These are phyloP conservation scores for Colletotrichum tofieldiae DNA, from an alignment of 2,329 filamentous ascomycete genomes.

Conservation along the genomic window DNA sequence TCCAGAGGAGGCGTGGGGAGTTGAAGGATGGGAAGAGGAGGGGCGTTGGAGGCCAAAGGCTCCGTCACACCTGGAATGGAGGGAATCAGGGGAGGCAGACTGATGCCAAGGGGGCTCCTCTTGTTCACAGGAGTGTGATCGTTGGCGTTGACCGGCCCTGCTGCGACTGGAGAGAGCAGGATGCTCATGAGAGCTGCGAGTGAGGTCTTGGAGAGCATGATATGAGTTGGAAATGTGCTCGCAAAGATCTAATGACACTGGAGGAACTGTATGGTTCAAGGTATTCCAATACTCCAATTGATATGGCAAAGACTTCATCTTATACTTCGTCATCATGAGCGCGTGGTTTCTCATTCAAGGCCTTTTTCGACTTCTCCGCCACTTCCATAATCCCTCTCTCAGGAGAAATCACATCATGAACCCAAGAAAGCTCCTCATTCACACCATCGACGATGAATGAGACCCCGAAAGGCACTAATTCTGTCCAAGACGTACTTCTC, in stretches of 20 bases:
- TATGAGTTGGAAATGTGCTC: neutral
- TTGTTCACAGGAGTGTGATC: slow-evolving; percentile 31
- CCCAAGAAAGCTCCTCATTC: slow-evolving; percentile 1
- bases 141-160: slow-evolving; percentile 20
- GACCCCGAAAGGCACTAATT: too few species aligned
- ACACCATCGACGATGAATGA: neutral
- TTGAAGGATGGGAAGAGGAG: slow-evolving; percentile 72
- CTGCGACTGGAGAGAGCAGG: neutral
- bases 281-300: neutral
- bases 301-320: neutral
- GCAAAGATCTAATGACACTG: neutral
- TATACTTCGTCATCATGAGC: slow-evolving; percentile 4
- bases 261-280: neutral
- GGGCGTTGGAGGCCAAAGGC: slow-evolving; percentile 64
- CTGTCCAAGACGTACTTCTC: neutral
- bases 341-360: too few species aligned
- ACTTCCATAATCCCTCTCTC: neutral
- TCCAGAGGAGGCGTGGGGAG: slow-evolving; percentile 71
- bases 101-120: slow-evolving; percentile 52
- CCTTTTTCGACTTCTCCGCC: neutral
- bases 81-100: slow-evolving; percentile 71
- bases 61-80: slow-evolving; percentile 73
- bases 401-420: slow-evolving; percentile 17
- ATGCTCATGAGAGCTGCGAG: slow-evolving; percentile 9
- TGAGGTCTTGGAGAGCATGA: neutral